Base-by-base conservation (phyloP, 2,329 filamentous ascomycete species). In the Colletotrichum orbiculare region DNA sequence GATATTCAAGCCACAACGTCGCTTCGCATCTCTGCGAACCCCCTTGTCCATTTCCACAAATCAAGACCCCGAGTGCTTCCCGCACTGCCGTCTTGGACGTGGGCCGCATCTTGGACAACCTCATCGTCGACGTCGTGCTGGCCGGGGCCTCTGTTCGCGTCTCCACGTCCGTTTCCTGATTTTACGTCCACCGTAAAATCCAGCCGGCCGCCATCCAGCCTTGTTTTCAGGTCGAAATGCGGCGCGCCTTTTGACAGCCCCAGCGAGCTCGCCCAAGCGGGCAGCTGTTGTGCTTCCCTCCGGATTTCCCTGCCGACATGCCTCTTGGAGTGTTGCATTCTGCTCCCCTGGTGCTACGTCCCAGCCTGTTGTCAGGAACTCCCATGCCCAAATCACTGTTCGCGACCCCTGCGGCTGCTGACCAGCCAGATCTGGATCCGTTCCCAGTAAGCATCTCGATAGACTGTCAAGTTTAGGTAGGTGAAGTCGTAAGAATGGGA, bases 221-320 rank as follows among this genome's bases (percentile, higher is more conserved):
- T 64, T 45, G 50, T 38, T 60, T 37, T 64, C 56, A 54, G 61
- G 48, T 38, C 45, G 56, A 37, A 43, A 37, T 45, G 17, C 47
- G 34, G 9, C 17, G 25, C 8, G 25, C 11, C 46, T 25, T 47
- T 15, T 47, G 10, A n/a, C 45, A 17, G 45, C 11, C 45, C 13
- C 33, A 43, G n/a, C 43, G n/a, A 17, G 15, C 15, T 17, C 15
- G 45, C 11, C 45, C 13, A 47, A 43, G n/a, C 43, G n/a, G 17
- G 13, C 4, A 45, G 17, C 42, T 45, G 5, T 45, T 4, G 25
- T 25, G 25, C 25, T 25, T 25, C 25, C 25, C 42, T 45, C 11
- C n/a, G 42, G n/a, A 45, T 15, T 45, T 4, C 13, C 42, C n/a
- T 8, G 8, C 11, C 42, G 17, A 45, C n/a, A 45, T 25, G 25